These are phyloP conservation scores for Citrus maxima DNA, from an alignment of 345 rosid genomes.

Conservation along the genomic window DNA sequence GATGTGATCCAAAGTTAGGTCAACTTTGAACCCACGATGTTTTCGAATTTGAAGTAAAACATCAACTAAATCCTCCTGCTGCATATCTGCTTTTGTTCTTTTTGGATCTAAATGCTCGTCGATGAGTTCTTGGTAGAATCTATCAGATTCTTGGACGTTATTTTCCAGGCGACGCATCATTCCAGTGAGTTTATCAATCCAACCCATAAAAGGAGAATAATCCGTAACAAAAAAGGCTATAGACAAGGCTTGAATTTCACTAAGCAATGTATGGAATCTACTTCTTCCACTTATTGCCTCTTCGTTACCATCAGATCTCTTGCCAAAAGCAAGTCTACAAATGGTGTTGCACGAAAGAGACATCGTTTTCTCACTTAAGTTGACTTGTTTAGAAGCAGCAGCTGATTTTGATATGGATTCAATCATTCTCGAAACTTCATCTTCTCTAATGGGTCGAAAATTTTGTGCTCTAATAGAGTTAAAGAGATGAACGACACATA, in stretches of 20 bases:
- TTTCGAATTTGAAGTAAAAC: conserved; percentile 33
- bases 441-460: conserved; percentile 19
- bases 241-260: conserved; percentile 24
- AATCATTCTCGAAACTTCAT: conserved; percentile 23
- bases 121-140: conserved; percentile 37
- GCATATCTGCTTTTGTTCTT: background rate
- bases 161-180: conserved; percentile 28
- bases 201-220: conserved; percentile 25
- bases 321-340: conserved; percentile 28
- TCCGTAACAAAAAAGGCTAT: conserved; percentile 20
- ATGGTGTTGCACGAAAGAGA: conserved; percentile 12
- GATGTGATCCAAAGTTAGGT: conserved; percentile 43
- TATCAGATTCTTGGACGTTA: conserved; percentile 31
- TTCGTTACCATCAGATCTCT: conserved; percentile 12
- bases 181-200: conserved; percentile 32
- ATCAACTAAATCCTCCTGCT: conserved; percentile 37
- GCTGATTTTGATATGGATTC: conserved; percentile 6
- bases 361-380: conserved; percentile 13
- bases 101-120: conserved; percentile 33
- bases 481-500: conserved; percentile 25
- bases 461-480: conserved; percentile 10
- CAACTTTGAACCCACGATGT: conserved; percentile 17
- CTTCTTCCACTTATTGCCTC: background rate
- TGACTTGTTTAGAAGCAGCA: background rate
- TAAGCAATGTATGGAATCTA: conserved; percentile 10